Conservation (phyloP, 495 filamentous ascomycete species). For the Annulohypoxylon stygium region DNA sequence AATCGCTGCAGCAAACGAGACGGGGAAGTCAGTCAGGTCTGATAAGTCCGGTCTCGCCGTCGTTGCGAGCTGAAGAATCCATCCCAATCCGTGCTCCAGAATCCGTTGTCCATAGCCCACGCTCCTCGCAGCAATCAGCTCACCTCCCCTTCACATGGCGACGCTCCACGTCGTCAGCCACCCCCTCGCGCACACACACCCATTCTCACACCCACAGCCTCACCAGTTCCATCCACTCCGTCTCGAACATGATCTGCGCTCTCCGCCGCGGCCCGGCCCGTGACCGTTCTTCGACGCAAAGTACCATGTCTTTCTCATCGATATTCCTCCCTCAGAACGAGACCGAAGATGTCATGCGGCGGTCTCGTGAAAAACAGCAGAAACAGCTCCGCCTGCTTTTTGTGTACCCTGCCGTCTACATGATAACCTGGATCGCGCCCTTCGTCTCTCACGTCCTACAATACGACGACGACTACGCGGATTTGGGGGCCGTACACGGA, state of each 20-base stretch:
- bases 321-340: constrained; percentile 34
- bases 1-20: background rate
- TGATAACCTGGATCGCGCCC: constrained; percentile 79
- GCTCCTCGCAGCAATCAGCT: constrained; percentile 16
- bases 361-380: constrained; percentile 67
- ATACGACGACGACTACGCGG: constrained; percentile 58
- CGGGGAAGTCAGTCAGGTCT: constrained; percentile 6
- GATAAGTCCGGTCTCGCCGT: constrained; percentile 20
- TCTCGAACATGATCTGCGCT: constrained; percentile 43
- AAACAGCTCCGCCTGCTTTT: constrained; percentile 77
- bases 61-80: background rate
- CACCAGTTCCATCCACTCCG: constrained; percentile 30
- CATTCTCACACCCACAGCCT: constrained; percentile 14
- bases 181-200: background rate
- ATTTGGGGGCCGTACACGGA: constrained; percentile 55
- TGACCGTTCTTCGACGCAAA: background rate
- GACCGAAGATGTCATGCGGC: constrained; percentile 49
- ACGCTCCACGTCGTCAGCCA: constrained; percentile 22
- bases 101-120: constrained; percentile 7
- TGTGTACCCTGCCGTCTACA: constrained; percentile 78
- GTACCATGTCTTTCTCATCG: constrained; percentile 27
- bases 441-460: constrained; percentile 72
- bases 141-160: constrained; percentile 19
- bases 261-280: constrained; percentile 49
- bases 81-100: constrained; percentile 25